A percentile compares a stretch with the other conserved stretches of the same genome.
phyloP scores from a whole-genome alignment of 495 filamentous ascomycete genomes.

The Platismatia glauca region DNA sequence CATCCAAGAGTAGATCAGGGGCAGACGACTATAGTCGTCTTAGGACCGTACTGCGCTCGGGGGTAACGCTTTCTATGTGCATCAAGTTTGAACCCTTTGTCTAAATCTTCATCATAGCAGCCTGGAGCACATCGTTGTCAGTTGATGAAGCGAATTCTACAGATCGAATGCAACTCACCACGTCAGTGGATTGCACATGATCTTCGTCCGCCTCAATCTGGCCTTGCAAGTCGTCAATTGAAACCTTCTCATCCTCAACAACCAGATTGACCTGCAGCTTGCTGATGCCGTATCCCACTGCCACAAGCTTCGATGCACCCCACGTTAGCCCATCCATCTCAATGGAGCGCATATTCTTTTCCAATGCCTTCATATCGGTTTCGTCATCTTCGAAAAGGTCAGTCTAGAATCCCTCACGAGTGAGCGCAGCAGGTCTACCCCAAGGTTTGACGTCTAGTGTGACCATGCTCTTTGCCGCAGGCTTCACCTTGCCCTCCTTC shows the following conservation, averaged over 20 bases:
- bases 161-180: conserved; percentile 44
- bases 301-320: conserved; percentile 83
- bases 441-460: conserved; percentile 97
- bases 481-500: conserved; percentile 88
- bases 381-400: conserved; percentile 62
- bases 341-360: conserved; percentile 75
- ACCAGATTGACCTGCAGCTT: conserved; percentile 99
- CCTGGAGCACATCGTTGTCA: conserved; percentile 29
- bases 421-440: conserved; percentile 54
- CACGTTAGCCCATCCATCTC: conserved; percentile 91
- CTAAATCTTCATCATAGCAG: conserved; percentile 90
- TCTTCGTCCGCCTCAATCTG: conserved; percentile 87
- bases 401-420: conserved; percentile 19
- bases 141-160: conserved; percentile 16
- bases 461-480: conserved; percentile 87
- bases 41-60: neutral
- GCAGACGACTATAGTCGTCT: neutral
- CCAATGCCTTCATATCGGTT: conserved; percentile 77
- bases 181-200: conserved; percentile 90
- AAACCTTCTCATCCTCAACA: conserved; percentile 94
- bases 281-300: conserved; percentile 96
- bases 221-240: conserved; percentile 75
- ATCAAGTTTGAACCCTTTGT: conserved; percentile 16
- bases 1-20: neutral
- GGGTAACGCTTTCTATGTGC: neutral